Percentiles rank a stretch among this genome's conserved stretches.
Evolutionary conservation across 768 basidiomycete genomes (phyloP).

Genomic region (Trametes villosa): DNA sequence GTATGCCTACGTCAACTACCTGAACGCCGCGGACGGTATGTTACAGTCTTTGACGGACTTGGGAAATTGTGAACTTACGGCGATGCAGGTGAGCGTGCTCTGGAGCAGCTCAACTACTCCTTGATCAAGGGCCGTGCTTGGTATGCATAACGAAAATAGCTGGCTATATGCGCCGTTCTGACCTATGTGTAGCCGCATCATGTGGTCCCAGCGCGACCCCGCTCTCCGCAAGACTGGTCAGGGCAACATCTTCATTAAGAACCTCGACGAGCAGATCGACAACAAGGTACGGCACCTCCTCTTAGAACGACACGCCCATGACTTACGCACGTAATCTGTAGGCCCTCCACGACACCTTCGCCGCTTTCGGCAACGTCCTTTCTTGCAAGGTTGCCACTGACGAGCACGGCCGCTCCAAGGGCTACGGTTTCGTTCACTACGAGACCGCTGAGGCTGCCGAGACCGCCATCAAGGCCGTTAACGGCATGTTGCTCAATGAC

Average conservation of each 20-base stretch:
- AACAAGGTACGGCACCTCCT: conserved; percentile 71
- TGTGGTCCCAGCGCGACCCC: conserved; percentile 99
- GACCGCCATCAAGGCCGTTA: conserved; percentile 96
- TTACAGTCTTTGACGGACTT: conserved; percentile 14
- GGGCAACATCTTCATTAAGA: conserved; percentile 99
- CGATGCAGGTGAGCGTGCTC: conserved; percentile 85
- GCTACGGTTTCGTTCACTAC: conserved; percentile 99
- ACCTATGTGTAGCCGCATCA: conserved; percentile 78
- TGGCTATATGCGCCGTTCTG: neutral
- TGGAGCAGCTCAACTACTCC: conserved; percentile 99
- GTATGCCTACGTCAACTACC: conserved; percentile 99
- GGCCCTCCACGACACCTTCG: conserved; percentile 99
- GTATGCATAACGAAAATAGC: conserved; percentile 45
- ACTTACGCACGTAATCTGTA: conserved; percentile 32
- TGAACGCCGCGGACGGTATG: conserved; percentile 91
- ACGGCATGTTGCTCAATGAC: conserved; percentile 99
- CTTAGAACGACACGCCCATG: neutral
- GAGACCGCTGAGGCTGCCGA: conserved; percentile 97
- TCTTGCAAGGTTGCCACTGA: conserved; percentile 99
- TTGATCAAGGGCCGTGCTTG: conserved; percentile 98
- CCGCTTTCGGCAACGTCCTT: conserved; percentile 96
- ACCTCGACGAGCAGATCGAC: conserved; percentile 95
- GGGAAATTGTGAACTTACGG: conserved; percentile 18
- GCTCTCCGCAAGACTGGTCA: conserved; percentile 99
- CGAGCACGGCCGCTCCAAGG: conserved; percentile 93